Evolutionary conservation across 768 basidiomycete species (phyloP), one percentile per base, ranked within the genome.

Genomic region (Suillus luteus): DNA sequence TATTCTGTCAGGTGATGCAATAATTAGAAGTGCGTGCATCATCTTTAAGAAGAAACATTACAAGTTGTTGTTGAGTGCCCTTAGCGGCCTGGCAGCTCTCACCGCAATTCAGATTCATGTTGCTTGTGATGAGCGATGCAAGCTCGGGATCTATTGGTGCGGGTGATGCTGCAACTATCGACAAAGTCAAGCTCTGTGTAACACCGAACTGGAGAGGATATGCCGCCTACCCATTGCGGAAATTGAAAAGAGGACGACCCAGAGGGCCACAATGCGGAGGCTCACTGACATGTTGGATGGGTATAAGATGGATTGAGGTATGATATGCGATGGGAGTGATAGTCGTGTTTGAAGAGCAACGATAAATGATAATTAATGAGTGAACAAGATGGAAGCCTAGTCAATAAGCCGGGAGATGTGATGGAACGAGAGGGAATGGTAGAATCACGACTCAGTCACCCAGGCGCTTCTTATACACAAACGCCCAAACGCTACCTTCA

Each of bases 131-230:
- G 61, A 69, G 46, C 5, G 61, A 14, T 8, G 72, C 48, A n/a
- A 71, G 35, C 1, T 1, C 27, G 5, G 70, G 14, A 38, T 75
- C 73, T 62, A 75, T 67, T 12, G 73, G 72, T 15, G 66, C 65
- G 19, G 73, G 74, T 0, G 74, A 68, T 9, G 75, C 65, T 35
- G 62, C 52, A 27, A n/a, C 74, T 75, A 7, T 46, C n/a, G 14
- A 4, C 2, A 40, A 55, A 43, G 59, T 49, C 38, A 38, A 33
- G 14, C 38, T 66, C 31, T 60, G 55, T 37, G 1, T 5, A 35
- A 11, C 8, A 22, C 0, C 3, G 12, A n/a, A 10, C 14, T 12
- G 14, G 19, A 14, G 4, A 17, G 11, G 11, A 37, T 60, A 17
- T 31, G 48, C 70, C 3, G 48, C 70, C 3, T 24, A 75, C 74